Evolutionary conservation across 2,329 filamentous ascomycete genomes (phyloP).

Genomic region (Xylariaceae sp.): DNA sequence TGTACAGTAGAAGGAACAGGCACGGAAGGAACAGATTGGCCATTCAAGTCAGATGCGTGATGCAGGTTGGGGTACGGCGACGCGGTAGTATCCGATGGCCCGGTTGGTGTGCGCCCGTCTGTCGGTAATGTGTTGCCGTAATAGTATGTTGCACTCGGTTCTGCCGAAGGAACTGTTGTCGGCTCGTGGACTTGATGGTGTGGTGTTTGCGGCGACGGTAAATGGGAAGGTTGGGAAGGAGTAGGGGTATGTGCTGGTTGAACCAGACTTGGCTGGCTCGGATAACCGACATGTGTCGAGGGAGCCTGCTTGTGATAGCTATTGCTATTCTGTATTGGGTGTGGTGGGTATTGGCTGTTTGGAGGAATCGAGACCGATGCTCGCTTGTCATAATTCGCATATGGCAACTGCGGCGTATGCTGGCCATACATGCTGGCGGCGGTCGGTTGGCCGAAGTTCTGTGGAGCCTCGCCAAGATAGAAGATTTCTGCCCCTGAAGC

Average conservation of each 20-base stretch:
- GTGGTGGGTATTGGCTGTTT: constrained; percentile 41
- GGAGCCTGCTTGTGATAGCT: constrained; percentile 46
- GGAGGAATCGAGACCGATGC: constrained; percentile 38
- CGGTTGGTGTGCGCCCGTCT: constrained; percentile 36
- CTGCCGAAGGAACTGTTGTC: constrained; percentile 36
- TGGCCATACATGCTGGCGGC: constrained; percentile 51
- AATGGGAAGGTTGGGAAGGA: constrained; percentile 26
- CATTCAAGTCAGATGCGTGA: constrained; percentile 42
- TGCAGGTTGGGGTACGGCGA: constrained; percentile 51
- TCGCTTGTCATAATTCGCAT: constrained; percentile 40
- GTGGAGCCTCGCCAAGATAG: constrained; percentile 63
- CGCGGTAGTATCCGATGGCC: constrained; percentile 39
- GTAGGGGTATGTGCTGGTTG: constrained; percentile 30
- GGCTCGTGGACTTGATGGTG: constrained; percentile 29
- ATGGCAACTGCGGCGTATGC: constrained; percentile 41
- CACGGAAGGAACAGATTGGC: constrained; percentile 40
- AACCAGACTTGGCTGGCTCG: constrained; percentile 32
- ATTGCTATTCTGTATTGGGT: constrained; percentile 44
- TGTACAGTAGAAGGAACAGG: constrained; percentile 26
- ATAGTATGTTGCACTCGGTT: constrained; percentile 56
- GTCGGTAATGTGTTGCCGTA: constrained; percentile 41
- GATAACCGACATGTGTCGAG: constrained; percentile 37
- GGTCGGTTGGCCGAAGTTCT: constrained; percentile 42
- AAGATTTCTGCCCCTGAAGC: constrained; percentile 67
- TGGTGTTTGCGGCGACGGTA: constrained; percentile 30